A percentile compares a stretch with the other conserved stretches of the same genome.
phyloP scores from a whole-genome alignment of 1,284 basidiomycete genomes.

The Tremellales sp. region DNA sequence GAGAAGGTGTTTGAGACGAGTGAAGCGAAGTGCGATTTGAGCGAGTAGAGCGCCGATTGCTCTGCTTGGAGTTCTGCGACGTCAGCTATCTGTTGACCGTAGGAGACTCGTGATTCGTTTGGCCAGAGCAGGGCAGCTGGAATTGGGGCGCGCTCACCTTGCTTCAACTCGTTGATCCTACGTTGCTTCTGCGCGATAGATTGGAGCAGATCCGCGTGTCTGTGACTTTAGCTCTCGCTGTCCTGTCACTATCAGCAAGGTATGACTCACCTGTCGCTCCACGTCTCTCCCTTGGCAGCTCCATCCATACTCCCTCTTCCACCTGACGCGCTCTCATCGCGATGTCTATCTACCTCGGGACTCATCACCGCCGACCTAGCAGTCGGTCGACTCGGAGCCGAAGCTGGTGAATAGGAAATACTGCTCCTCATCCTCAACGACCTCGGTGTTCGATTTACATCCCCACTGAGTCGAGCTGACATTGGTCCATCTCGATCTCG shows the following conservation, averaged over 20 bases:
- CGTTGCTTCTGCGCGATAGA: constrained; percentile 40
- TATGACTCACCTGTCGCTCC: constrained; percentile 12
- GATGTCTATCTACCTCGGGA: not conserved
- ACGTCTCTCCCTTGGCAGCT: constrained; percentile 3
- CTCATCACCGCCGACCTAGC: not conserved
- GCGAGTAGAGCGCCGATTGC: constrained; percentile 29
- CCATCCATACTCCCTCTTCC: not conserved
- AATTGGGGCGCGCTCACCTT: too few species aligned
- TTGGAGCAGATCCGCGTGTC: constrained; percentile 39
- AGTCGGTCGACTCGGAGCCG: not conserved
- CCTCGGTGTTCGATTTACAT: not conserved
- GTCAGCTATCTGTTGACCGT: not conserved
- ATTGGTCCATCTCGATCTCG: not conserved
- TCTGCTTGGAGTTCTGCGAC: constrained; percentile 34
- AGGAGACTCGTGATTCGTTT: not conserved
- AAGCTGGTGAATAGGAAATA: constrained; percentile 13
- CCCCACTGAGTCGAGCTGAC: not conserved
- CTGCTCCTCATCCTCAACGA: constrained; percentile 7
- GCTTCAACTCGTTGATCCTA: constrained; percentile 35
- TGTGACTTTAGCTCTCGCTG: too few species aligned
- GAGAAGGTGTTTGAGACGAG: constrained; percentile 26
- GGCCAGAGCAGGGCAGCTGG: too few species aligned
- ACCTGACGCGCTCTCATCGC: not conserved
- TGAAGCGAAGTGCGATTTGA: constrained; percentile 34
- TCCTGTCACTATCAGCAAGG: not conserved